Percentiles rank a stretch among this genome's conserved stretches.
Conservation (phyloP, 257 asterid genomes). For the Parsonsia alboflavescens region DNA sequence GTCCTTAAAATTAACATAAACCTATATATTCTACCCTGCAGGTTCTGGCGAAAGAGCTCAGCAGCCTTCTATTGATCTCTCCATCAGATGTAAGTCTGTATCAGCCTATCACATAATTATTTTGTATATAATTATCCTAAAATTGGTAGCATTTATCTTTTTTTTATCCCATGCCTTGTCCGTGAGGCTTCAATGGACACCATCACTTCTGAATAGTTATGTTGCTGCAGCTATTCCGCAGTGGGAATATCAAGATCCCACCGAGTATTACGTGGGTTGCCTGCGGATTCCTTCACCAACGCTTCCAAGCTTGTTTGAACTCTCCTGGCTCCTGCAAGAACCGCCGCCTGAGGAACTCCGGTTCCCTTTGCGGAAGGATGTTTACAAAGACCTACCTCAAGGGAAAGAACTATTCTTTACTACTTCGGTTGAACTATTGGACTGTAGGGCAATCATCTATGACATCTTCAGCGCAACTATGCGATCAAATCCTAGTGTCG, state of each 20-base stretch:
- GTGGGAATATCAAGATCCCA: conserved; percentile 46
- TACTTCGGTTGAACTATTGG: conserved; percentile 27
- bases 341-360: conserved; percentile 48
- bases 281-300: conserved; percentile 33
- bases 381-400: conserved; percentile 39
- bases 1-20: no score
- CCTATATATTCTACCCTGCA: background rate
- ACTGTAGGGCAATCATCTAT: conserved; percentile 28
- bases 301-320: conserved; percentile 39
- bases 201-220: no score
- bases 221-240: conserved; percentile 26
- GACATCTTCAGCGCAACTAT: conserved; percentile 31
- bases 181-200: no score
- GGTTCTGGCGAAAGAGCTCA: conserved; percentile 31
- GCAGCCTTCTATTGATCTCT: conserved; percentile 27
- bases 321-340: conserved; percentile 43
- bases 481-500: conserved; percentile 32
- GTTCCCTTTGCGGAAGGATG: conserved; percentile 38
- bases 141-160: no score
- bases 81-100: conserved; percentile 33
- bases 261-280: conserved; percentile 37
- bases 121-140: no score
- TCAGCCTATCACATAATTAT: no score
- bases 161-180: background rate
- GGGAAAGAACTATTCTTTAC: conserved; percentile 44